phyloP scores from a whole-genome alignment of 768 basidiomycete species.

The Leccinum longicurvipes region DNA sequence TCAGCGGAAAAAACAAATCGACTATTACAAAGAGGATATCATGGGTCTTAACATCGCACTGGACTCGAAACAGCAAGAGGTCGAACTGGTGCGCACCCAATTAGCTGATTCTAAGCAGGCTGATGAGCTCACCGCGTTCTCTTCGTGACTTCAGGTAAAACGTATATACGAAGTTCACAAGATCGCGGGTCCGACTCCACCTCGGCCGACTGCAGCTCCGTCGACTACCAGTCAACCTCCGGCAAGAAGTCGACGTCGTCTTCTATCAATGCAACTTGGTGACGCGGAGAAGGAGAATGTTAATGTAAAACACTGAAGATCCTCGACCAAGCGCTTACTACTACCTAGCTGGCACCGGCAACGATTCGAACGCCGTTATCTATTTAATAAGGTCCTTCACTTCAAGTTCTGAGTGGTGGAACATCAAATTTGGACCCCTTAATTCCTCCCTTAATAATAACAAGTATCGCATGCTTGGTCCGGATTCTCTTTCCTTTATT shows the following conservation, averaged over 20 bases:
- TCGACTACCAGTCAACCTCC: constrained; percentile 12
- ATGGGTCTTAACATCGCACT: constrained; percentile 86
- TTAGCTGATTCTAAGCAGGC: not conserved
- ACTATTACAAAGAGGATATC: constrained; percentile 72
- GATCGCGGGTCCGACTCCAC: constrained; percentile 56
- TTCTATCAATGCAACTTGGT: not conserved
- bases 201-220: constrained; percentile 41
- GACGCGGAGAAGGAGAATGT: not conserved
- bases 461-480: no score
- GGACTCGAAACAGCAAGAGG: constrained; percentile 91
- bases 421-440: no score
- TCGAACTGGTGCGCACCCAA: constrained; percentile 68
- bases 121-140: constrained; percentile 2
- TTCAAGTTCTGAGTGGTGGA: no score
- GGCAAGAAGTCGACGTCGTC: not conserved
- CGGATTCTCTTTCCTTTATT: no score
- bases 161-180: constrained; percentile 55
- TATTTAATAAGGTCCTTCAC: no score
- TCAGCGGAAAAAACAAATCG: constrained; percentile 64
- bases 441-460: no score
- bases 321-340: not conserved
- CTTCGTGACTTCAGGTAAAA: constrained; percentile 49
- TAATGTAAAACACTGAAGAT: not conserved
- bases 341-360: no score
- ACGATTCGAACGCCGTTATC: no score